These are phyloP conservation scores for Populus hybrid DNA, from an alignment of 441 rosid species.

Conservation along the genomic window DNA sequence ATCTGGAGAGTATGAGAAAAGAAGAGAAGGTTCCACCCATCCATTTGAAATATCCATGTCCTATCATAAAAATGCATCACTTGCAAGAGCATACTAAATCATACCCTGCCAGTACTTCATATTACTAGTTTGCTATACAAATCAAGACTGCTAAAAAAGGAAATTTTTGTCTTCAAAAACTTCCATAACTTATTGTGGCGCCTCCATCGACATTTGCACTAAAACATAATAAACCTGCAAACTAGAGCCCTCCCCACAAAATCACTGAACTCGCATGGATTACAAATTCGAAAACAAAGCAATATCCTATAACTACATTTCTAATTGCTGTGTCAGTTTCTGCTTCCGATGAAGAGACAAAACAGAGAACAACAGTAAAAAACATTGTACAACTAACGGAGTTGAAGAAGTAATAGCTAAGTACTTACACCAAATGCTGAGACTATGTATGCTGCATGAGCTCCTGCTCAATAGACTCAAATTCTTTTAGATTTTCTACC, in stretches of 20 bases:
- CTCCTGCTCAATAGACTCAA: slow-evolving; percentile 53
- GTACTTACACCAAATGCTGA: slow-evolving; percentile 13
- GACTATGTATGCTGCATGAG: slow-evolving; percentile 38
- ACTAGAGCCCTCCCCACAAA: not conserved
- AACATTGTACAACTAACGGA: slow-evolving; percentile 1
- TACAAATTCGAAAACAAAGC: not conserved
- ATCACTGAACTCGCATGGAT: not conserved
- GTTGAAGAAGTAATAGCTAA: not conserved
- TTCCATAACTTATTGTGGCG: slow-evolving; percentile 2
- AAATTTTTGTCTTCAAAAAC: not conserved
- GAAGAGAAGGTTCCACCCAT: not conserved
- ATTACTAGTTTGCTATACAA: not conserved
- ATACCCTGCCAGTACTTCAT: not conserved
- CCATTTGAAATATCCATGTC: not conserved
- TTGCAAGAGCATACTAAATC: not conserved
- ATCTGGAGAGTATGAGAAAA: not conserved
- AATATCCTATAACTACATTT: not conserved
- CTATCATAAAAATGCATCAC: not conserved
- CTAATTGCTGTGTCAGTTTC: slow-evolving; percentile 4
- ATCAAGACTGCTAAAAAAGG: not conserved
- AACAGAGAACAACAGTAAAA: not conserved
- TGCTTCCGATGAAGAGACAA: not conserved
- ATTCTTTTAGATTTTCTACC: slow-evolving; percentile 60
- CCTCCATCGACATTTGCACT: slow-evolving; percentile 2
- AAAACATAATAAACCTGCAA: not conserved